These are phyloP conservation scores for Rosellinia necatrix DNA, from an alignment of 2,329 filamentous ascomycete species.

Conservation along the genomic window DNA sequence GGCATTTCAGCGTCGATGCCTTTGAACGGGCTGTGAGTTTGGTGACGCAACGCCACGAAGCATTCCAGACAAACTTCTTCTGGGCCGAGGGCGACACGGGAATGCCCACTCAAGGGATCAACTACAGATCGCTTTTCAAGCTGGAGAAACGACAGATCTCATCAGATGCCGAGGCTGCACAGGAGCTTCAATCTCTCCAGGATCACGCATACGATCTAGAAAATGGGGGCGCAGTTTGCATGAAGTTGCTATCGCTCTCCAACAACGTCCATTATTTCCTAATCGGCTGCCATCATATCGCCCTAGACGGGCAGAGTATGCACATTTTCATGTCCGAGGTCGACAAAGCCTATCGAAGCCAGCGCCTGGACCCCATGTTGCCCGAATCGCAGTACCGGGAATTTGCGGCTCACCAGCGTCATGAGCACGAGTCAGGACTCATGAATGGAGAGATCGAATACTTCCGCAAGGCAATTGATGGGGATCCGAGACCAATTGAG, in stretches of 20 bases:
- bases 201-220: constrained; percentile 18
- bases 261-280: constrained; percentile 13
- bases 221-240: constrained; percentile 8
- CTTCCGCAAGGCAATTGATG: background rate
- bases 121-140: background rate
- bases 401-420: background rate
- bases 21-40: background rate
- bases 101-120: background rate
- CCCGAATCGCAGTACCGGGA: constrained; percentile 3
- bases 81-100: background rate
- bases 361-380: background rate
- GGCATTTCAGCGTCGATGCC: background rate
- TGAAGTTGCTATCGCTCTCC: constrained; percentile 17
- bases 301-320: constrained; percentile 13
- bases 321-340: constrained; percentile 19
- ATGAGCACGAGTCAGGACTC: background rate
- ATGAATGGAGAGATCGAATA: background rate
- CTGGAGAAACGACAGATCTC: constrained; percentile 1
- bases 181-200: constrained; percentile 4
- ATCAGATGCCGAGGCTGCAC: background rate
- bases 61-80: background rate
- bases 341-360: constrained; percentile 1
- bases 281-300: constrained; percentile 15
- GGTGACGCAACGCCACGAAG: constrained; percentile 2
- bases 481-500: background rate